Base-by-base conservation (phyloP, 495 filamentous ascomycete species). In the Talaromyces ruber region DNA sequence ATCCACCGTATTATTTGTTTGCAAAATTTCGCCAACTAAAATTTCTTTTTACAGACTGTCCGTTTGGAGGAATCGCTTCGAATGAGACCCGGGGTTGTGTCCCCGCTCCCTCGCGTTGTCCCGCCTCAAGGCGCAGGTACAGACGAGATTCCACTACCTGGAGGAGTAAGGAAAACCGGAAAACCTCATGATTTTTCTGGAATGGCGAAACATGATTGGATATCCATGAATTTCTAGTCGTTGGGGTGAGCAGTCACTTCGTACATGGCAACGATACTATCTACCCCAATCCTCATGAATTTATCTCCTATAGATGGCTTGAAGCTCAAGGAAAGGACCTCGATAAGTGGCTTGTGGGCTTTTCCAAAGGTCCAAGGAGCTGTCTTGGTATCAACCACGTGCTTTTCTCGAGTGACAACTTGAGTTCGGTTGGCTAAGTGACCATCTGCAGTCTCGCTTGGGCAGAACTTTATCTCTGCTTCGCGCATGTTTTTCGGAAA, bases 21-120 rank as follows among this genome's bases (percentile, higher is more conserved):
- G 43, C 12, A 62, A 58, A 7, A n/a, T 2, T 28, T 57, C 9
- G 8, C 37, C 16, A 58, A 21, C 29, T 59, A 25, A 47, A 12
- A 8, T 45, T 22, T 43, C 22, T n/a, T 3, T 26, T 28, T 6
- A 43, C 52, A 72, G 47, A 82, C 80, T 53, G 84, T 84, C 6
- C 74, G 83, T 2, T 73, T 88, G 5, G 74, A 75, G 63, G 84
- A 87, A 65, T 80, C 79, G 0, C 68, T 88, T 29, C 74, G 85
- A 14, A 79, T 79, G 52, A 84, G 82, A n/a, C 59, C 64, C 0
- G 55, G 68, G 0, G 68, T 76, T 5, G 70, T 69, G 6, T 66
- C 68, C 6, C 73, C 79, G 3, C 72, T 76, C 25, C 72, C 79
- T 18, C 72, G 79, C 1, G 65, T 72, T 2, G 71, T 73, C 5